Base-by-base conservation (phyloP, 1,284 basidiomycete species). In the Erythrobasidium hasegawianum region DNA sequence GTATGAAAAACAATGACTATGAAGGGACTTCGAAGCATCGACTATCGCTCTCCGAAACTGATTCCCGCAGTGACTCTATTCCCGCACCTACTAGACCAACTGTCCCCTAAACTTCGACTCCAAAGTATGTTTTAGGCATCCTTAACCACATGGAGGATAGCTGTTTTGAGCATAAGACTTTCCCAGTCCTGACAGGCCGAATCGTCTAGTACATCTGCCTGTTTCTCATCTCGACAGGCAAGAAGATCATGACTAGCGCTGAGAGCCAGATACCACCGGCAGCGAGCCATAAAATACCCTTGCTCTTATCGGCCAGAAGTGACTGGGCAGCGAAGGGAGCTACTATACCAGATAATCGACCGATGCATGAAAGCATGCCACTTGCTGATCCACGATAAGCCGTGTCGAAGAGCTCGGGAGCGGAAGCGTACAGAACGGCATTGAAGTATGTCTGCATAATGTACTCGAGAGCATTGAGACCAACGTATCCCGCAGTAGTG, bases 221-320 rank as follows among this genome's bases (percentile, higher is more conserved):
- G 57, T 75, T 71, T 43, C 74, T 70, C 62, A 74, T 77, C 62
- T 77, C 76, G 38, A 76, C 72, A 1, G 76, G 73, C 27, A 76
- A 65, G 69, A 77, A 73, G 26, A 75, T 61, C 67, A 74, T 68
- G 2, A 73, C 70, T 10, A 76, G 53, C n/a, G 70, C 69, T 2
- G 74, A 65, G 7, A 77, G 57, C 72, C 73, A 75, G 57, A 75
- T 76, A 45, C 74, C 76, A 11, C 76, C 76, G 16, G 75, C 75
- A 16, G 72, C 76, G 14, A 77, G 69, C 73, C 75, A 77, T 8
- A 77, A 69, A 57, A 77, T 74, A 39, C 76, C 76, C 9, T 70
- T 33, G 33, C 33, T 33, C 33, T 33, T 4, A 11, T 11, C 11
- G 61, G 14, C 66, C 70, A 24, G 64, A 56, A 13, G 68, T 74